phyloP scores from a whole-genome alignment of 2,329 filamentous ascomycete species.

The Exophiala dermatitidis region DNA sequence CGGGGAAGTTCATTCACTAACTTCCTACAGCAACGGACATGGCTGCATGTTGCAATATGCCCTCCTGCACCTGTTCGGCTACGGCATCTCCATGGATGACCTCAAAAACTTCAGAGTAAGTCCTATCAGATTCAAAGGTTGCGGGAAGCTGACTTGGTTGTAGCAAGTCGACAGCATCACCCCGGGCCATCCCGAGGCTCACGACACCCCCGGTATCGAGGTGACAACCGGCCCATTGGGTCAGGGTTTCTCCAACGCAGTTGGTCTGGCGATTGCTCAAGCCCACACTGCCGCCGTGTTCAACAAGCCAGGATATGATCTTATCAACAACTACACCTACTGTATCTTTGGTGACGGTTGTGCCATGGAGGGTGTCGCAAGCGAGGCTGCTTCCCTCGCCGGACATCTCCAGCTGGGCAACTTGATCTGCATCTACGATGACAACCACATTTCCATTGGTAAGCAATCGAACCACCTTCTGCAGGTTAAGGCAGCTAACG shows the following conservation, averaged over 20 bases:
- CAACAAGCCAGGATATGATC: slow-evolving; percentile 91
- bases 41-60: slow-evolving; percentile 99
- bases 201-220: slow-evolving; percentile 94
- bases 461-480: slow-evolving; percentile 29
- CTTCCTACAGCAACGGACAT: slow-evolving; percentile 73
- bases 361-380: slow-evolving; percentile 95
- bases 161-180: slow-evolving; percentile 71
- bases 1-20: slow-evolving; percentile 9
- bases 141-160: slow-evolving; percentile 21
- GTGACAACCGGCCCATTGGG: slow-evolving; percentile 97
- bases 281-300: slow-evolving; percentile 82
- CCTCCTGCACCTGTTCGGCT: slow-evolving; percentile 93
- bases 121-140: slow-evolving; percentile 43
- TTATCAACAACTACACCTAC: slow-evolving; percentile 97
- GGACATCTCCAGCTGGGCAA: slow-evolving; percentile 97
- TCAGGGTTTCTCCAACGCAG: slow-evolving; percentile 94
- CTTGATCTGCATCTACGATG: slow-evolving; percentile 93
- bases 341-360: slow-evolving; percentile 96
- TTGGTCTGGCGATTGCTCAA: slow-evolving; percentile 95
- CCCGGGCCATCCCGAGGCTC: slow-evolving; percentile 90
- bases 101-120: slow-evolving; percentile 93
- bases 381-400: slow-evolving; percentile 83
- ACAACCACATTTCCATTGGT: slow-evolving; percentile 92
- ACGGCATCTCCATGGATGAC: slow-evolving; percentile 77
- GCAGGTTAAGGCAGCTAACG: background rate